These are phyloP conservation scores for Aspergillus versicolor DNA, from an alignment of 2,329 filamentous ascomycete species.

Conservation along the genomic window DNA sequence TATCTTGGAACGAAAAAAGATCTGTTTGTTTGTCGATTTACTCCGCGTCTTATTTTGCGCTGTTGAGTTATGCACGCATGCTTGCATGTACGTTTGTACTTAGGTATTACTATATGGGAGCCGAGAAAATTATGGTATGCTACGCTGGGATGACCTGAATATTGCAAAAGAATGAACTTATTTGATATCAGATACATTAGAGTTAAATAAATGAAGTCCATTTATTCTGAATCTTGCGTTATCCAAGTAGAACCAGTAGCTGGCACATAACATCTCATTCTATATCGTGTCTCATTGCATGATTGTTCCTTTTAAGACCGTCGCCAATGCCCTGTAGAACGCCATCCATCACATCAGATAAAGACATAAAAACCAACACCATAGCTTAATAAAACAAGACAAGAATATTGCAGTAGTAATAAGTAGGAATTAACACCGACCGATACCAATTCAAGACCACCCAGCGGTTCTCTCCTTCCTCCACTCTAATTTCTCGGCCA, in stretches of 20 bases:
- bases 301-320: neutral
- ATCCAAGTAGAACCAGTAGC: too few species aligned
- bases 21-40: neutral
- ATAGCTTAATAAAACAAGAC: neutral
- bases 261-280: neutral
- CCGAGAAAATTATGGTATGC: neutral
- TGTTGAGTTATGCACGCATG: neutral
- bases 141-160: neutral
- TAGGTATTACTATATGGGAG: neutral
- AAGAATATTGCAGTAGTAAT: neutral
- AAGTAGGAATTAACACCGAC: neutral
- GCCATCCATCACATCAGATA: too few species aligned
- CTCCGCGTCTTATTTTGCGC: neutral
- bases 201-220: neutral
- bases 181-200: neutral
- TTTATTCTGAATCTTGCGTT: neutral
- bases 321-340: neutral
- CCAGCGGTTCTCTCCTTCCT: conserved; percentile 21
- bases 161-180: neutral
- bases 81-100: neutral
- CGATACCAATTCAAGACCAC: neutral
- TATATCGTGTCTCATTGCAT: neutral
- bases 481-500: conserved; percentile 75
- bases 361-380: too few species aligned
- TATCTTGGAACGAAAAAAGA: neutral